A percentile compares a stretch with the other conserved stretches of the same genome.
Evolutionary conservation across 768 basidiomycete species (phyloP).

Genomic region (Boletellus sp.): DNA sequence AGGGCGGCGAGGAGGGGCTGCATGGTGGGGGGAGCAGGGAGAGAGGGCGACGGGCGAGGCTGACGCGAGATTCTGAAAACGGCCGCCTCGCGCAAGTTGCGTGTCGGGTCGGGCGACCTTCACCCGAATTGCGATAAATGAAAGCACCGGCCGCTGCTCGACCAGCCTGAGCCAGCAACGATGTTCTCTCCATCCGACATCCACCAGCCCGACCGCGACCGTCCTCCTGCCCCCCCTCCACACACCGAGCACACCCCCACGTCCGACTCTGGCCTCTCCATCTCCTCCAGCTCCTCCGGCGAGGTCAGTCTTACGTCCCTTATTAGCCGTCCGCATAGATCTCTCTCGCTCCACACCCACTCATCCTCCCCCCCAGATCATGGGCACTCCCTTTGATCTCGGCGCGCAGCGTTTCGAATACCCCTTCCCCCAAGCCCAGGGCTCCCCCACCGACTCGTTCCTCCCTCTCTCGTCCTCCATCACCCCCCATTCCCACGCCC

Average conservation of each 20-base stretch:
- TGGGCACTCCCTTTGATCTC: conserved; percentile 33
- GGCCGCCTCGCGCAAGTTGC: conserved; percentile 15
- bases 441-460: conserved; percentile 27
- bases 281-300: conserved; percentile 30
- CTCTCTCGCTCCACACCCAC: no score
- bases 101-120: conserved; percentile 1
- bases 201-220: conserved; percentile 11
- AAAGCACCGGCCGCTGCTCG: neutral
- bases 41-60: neutral
- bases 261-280: conserved; percentile 30
- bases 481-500: conserved; percentile 22
- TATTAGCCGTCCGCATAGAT: neutral
- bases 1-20: conserved; percentile 13
- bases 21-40: neutral
- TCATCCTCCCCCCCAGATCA: conserved; percentile 29
- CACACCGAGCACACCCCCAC: conserved; percentile 12
- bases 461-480: conserved; percentile 15
- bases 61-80: conserved; percentile 5
- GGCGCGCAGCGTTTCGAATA: conserved; percentile 33
- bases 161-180: neutral
- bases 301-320: conserved; percentile 18
- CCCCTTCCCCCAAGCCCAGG: conserved; percentile 30
- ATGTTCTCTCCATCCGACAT: conserved; percentile 20
- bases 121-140: neutral
- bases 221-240: conserved; percentile 7